Conservation (phyloP, 2,329 filamentous ascomycete genomes). For the Colletotrichum tanaceti region DNA sequence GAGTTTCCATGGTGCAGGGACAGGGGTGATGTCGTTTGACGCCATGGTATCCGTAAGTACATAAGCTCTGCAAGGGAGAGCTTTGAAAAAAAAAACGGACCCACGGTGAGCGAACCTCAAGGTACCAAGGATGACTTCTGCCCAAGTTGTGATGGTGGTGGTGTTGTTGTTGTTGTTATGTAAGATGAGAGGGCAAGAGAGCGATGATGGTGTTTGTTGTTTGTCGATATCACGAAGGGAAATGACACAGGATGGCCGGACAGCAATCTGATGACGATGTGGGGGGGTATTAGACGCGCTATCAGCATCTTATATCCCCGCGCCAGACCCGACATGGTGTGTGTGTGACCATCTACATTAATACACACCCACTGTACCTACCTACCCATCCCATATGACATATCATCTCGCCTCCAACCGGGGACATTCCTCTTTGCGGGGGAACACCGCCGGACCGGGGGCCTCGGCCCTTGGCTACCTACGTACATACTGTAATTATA, state of each 20-base stretch:
- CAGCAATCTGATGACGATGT: background rate
- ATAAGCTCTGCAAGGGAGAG: background rate
- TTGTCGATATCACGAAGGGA: too few species aligned
- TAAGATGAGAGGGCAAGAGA: background rate
- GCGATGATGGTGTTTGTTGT: background rate
- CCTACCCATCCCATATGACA: background rate
- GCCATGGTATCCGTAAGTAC: constrained; percentile 15
- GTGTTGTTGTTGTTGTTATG: too few species aligned
- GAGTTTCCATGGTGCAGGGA: constrained; percentile 55
- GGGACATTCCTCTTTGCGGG: constrained; percentile 20
- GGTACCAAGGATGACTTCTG: background rate
- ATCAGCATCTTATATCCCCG: constrained; percentile 15
- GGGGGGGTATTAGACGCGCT: constrained; percentile 4
- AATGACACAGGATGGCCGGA: constrained; percentile 1
- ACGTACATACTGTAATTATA: too few species aligned
- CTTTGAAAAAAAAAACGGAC: background rate
- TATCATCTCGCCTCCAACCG: background rate
- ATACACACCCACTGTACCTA: too few species aligned
- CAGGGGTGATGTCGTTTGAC: constrained; percentile 15
- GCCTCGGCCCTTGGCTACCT: constrained; percentile 22
- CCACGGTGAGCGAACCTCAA: too few species aligned
- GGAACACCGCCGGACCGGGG: background rate
- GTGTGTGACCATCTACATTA: too few species aligned
- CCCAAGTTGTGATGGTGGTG: background rate
- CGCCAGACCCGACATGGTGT: background rate